Conservation (phyloP, 2,329 filamentous ascomycete genomes). For the Diaporthe vexans region DNA sequence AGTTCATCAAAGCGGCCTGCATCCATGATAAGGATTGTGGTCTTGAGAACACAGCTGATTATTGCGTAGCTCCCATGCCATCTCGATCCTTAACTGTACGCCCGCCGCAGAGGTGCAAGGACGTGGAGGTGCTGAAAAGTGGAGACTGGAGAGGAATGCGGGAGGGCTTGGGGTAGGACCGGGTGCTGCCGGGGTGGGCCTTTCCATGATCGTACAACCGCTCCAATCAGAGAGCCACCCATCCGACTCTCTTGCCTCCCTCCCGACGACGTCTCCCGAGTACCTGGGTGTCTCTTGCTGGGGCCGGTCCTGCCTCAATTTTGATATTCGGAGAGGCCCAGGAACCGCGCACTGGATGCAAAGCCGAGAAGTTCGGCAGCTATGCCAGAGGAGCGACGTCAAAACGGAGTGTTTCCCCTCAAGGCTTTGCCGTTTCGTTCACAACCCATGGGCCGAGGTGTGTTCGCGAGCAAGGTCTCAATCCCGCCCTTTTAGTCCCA, state of each 20-base stretch:
- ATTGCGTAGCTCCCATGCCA: not conserved
- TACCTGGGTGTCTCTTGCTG: not conserved
- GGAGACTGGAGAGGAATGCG: not conserved
- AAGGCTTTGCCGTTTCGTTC: not conserved
- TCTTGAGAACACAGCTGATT: not conserved
- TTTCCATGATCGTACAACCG: not conserved
- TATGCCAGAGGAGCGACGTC: not conserved
- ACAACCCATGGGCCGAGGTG: not conserved
- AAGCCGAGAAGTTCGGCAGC: not conserved
- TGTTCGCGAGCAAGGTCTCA: not conserved
- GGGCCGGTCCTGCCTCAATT: too few relatives aligned
- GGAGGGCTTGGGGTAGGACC: not conserved
- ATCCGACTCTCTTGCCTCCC: not conserved
- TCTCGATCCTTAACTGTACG: not conserved
- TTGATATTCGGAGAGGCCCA: not conserved
- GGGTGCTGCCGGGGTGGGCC: slow-evolving; percentile 30
- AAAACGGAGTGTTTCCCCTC: not conserved
- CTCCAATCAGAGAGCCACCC: slow-evolving; percentile 8
- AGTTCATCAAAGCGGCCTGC: too few relatives aligned
- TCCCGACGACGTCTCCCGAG: not conserved
- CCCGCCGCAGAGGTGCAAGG: not conserved
- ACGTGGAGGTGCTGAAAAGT: not conserved
- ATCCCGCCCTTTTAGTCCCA: slow-evolving; percentile 19
- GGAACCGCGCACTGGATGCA: not conserved
- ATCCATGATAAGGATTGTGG: not conserved